These are phyloP conservation scores for Pestalotiopsis sp. DNA, from an alignment of 2,329 filamentous ascomycete species.

Conservation along the genomic window DNA sequence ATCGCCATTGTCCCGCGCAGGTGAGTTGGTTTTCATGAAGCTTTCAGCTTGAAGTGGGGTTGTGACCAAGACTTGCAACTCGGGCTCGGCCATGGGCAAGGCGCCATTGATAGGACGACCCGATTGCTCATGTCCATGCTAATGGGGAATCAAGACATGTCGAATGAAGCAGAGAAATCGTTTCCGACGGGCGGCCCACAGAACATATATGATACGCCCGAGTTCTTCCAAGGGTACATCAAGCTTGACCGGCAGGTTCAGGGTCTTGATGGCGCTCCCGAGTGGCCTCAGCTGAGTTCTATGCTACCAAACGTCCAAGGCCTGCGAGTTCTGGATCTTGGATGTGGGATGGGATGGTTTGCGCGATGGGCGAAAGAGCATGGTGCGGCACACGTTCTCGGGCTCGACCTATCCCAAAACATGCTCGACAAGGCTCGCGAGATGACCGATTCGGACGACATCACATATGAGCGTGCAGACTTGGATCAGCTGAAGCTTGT, in stretches of 20 bases:
- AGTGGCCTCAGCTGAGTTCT: constrained; percentile 44
- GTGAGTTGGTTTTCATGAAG: neutral
- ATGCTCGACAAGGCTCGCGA: constrained; percentile 42
- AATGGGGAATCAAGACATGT: neutral
- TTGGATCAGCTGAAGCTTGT: constrained; percentile 33
- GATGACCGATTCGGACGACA: constrained; percentile 29
- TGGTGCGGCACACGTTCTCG: constrained; percentile 37
- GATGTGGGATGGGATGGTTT: constrained; percentile 51
- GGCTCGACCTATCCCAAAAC: constrained; percentile 44
- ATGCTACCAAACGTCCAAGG: constrained; percentile 38
- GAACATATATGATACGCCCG: constrained; percentile 10
- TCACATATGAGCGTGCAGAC: constrained; percentile 36
- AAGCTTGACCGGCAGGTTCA: constrained; percentile 41
- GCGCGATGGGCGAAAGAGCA: constrained; percentile 42
- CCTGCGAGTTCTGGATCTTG: constrained; percentile 43
- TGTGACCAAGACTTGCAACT: neutral
- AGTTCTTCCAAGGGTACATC: constrained; percentile 46
- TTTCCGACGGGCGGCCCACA: neutral
- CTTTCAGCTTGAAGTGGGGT: neutral
- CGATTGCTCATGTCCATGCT: neutral
- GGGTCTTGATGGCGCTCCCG: constrained; percentile 42
- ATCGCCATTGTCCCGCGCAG: neutral
- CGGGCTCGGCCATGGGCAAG: neutral
- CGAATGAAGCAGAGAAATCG: neutral
- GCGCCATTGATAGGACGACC: neutral